Conservation (phyloP, 129 eudicot genomes). For the Tagetes erecta region DNA sequence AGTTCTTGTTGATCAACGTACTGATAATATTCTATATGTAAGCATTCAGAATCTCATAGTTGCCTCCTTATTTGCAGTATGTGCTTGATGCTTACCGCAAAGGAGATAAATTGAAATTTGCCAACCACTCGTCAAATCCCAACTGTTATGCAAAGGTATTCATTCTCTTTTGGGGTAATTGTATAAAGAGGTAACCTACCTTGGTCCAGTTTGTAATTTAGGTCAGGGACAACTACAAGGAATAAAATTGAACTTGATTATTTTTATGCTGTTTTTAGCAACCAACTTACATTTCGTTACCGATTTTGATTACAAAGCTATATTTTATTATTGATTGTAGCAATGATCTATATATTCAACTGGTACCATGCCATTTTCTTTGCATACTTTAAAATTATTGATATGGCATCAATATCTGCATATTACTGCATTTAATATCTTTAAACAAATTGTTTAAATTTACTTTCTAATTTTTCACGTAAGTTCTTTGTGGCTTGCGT, state of each 20-base stretch:
- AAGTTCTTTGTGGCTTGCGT: not conserved
- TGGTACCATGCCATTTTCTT: not conserved
- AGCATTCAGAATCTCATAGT: slow-evolving; percentile 20
- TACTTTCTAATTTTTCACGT: not conserved
- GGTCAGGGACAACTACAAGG: not conserved
- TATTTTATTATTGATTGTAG: not conserved
- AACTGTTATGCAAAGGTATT: slow-evolving; percentile 92
- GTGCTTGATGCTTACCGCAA: slow-evolving; percentile 96
- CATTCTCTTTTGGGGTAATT: not conserved
- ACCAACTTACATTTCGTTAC: not conserved
- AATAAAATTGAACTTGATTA: not conserved
- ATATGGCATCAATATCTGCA: not conserved
- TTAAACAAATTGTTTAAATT: not conserved
- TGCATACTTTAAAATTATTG: not conserved
- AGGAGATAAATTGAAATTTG: slow-evolving; percentile 96
- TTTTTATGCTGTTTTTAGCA: not conserved
- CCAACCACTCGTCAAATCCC: slow-evolving; percentile 90
- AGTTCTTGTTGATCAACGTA: not conserved
- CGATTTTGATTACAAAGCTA: no score
- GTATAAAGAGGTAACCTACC: not conserved
- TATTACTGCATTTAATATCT: not conserved
- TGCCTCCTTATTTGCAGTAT: slow-evolving; percentile 51
- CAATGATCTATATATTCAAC: not conserved
- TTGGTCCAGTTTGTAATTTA: not conserved
- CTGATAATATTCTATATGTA: not conserved